These are phyloP conservation scores for Paramyrothecium sp. DNA, from an alignment of 2,329 filamentous ascomycete genomes.

Conservation along the genomic window DNA sequence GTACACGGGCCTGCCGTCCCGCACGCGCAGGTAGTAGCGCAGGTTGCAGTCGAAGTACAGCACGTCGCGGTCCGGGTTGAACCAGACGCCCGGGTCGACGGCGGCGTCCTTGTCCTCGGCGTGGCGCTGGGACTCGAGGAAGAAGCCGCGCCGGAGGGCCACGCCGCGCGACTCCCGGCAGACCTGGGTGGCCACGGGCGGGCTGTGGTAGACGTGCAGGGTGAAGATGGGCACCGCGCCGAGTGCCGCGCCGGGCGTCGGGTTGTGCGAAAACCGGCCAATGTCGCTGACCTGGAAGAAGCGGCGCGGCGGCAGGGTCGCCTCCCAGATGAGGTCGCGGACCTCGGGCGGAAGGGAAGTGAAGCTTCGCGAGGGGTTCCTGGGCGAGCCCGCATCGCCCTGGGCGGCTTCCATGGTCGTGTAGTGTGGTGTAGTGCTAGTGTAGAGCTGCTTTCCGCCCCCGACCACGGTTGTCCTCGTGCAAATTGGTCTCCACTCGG, in stretches of 20 bases:
- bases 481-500: too few relatives aligned
- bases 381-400: not conserved
- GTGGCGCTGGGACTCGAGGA: slow-evolving; percentile 12
- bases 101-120: not conserved
- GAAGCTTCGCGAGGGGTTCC: slow-evolving; percentile 5
- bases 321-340: slow-evolving; percentile 25
- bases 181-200: slow-evolving; percentile 14
- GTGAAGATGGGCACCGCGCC: slow-evolving; percentile 7
- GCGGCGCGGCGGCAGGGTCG: slow-evolving; percentile 20
- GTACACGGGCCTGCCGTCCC: slow-evolving; percentile 7
- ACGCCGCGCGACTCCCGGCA: slow-evolving; percentile 24
- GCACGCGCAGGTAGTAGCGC: slow-evolving; percentile 10
- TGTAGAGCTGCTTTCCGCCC: too few relatives aligned
- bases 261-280: not conserved
- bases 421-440: slow-evolving; percentile 3
- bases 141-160: slow-evolving; percentile 22
- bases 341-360: slow-evolving; percentile 21
- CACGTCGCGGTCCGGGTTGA: slow-evolving; percentile 21
- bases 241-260: not conserved
- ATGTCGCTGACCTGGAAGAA: slow-evolving; percentile 25
- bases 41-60: slow-evolving; percentile 27
- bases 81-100: slow-evolving; percentile 17
- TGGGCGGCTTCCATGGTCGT: not conserved
- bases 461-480: not conserved
- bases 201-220: slow-evolving; percentile 19